phyloP scores from a whole-genome alignment of 768 basidiomycete species.

The Lyophyllum atratum region DNA sequence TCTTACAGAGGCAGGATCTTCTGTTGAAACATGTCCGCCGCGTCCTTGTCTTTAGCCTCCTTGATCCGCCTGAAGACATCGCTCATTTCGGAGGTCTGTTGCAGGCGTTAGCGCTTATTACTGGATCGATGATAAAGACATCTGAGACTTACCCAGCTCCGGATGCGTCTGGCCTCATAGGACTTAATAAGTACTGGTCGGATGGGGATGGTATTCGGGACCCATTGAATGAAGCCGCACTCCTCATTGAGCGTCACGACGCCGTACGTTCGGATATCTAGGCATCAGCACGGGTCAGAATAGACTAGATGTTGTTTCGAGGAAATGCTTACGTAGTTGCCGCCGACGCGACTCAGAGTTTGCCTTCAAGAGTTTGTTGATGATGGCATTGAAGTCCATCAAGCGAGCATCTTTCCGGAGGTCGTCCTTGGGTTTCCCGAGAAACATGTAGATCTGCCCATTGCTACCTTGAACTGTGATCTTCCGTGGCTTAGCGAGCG shows the following conservation, averaged over 20 bases:
- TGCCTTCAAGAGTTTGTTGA: slow-evolving; percentile 93
- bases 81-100: slow-evolving; percentile 46
- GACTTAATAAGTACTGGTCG: slow-evolving; percentile 70
- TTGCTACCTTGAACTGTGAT: slow-evolving; percentile 83
- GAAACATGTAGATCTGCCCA: slow-evolving; percentile 84
- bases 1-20: slow-evolving; percentile 63
- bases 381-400: slow-evolving; percentile 98
- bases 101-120: background rate
- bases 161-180: slow-evolving; percentile 55
- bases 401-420: slow-evolving; percentile 94
- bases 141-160: slow-evolving; percentile 41
- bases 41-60: slow-evolving; percentile 47
- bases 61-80: slow-evolving; percentile 54
- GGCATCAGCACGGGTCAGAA: background rate
- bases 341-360: slow-evolving; percentile 91
- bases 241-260: slow-evolving; percentile 98
- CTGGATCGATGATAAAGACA: background rate
- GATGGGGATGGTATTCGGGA: slow-evolving; percentile 86
- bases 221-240: slow-evolving; percentile 99
- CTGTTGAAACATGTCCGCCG: slow-evolving; percentile 48
- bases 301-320: background rate
- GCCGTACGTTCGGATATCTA: slow-evolving; percentile 98
- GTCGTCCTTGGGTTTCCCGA: slow-evolving; percentile 97
- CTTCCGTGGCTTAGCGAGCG: slow-evolving; percentile 89
- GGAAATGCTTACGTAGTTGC: slow-evolving; percentile 71